Base-by-base conservation (phyloP, 129 eudicot species). In the Apium graveolens region DNA sequence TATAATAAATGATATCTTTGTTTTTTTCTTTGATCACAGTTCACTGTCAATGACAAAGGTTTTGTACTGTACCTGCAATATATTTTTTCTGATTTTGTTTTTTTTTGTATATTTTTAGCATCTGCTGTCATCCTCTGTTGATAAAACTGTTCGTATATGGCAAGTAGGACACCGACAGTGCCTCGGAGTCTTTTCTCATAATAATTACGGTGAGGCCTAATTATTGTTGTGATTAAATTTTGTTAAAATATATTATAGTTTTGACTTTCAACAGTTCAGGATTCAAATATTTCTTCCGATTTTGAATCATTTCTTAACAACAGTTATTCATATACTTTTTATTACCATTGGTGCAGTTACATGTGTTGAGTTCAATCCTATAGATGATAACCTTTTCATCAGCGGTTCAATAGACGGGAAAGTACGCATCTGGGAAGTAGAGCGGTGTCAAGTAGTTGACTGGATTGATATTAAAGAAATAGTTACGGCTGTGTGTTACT, bases 121-220 rank as follows among this genome's bases (percentile, higher is more conserved):
- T 85, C 85, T 94, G 80, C 82, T 94, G 69, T 91, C 98, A 11
- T 84, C 92, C 43, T 91, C 97, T 37, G 91, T 91, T 77, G 98
- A 94, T 84, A 87, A 91, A 42, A 91, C 98, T 0, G 97, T 87
- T 70, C 93, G 97, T 7, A 51, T 91, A 81, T 94, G 98, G 98
- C 84, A 84, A 84, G 81, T 94, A 32, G 97, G 97, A 68, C 69
- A 81, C 77, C 80, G 76, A 6, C 76, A 91, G 44, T 94, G 98
- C 89, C 90, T 83, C 17, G 84, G 87, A 81, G 83, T 83, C 24
- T 94, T 86, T 55, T 79, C 89, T 62, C 93, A 91, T 87, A 91
- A 77, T 74, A 87, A 91, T 79, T 94, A 88, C 48, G 98, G 98
- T 91, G 78, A 83, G 92, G 44, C 32, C 42, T 37, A 26, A 71